Percentiles rank a stretch among this genome's conserved stretches.
phyloP scores from a whole-genome alignment of 345 rosid genomes.

The Corchorus capsularis region DNA sequence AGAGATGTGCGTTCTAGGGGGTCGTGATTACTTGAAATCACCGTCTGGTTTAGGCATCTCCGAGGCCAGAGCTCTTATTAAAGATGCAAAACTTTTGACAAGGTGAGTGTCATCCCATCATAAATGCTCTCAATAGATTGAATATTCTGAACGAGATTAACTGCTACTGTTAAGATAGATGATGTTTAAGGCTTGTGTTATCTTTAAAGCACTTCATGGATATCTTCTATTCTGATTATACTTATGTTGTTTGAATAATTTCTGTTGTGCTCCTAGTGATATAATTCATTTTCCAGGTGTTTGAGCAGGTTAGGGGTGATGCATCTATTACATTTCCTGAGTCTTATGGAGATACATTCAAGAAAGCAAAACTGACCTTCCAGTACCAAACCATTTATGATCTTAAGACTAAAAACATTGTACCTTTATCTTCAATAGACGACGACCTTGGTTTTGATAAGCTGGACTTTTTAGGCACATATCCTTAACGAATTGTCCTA shows the following conservation, averaged over 20 bases:
- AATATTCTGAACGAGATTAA: too few species aligned
- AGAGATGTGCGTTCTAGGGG: slow-evolving; percentile 97
- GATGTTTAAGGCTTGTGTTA: not conserved
- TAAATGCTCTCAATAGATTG: not conserved
- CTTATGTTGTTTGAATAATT: slow-evolving; percentile 1
- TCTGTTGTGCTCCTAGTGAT: slow-evolving; percentile 19
- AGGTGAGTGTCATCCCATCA: slow-evolving; percentile 42
- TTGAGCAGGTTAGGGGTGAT: slow-evolving; percentile 84
- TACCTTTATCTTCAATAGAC: slow-evolving; percentile 54
- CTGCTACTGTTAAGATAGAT: not conserved
- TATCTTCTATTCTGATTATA: not conserved
- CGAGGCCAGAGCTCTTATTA: slow-evolving; percentile 83
- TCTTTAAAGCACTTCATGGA: slow-evolving; percentile 2
- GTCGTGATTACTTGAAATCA: slow-evolving; percentile 93
- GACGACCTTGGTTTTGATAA: slow-evolving; percentile 44
- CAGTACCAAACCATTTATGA: slow-evolving; percentile 90
- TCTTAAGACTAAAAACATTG: slow-evolving; percentile 50
- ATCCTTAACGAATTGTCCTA: slow-evolving; percentile 57
- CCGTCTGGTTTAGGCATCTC: slow-evolving; percentile 79
- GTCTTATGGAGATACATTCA: slow-evolving; percentile 79
- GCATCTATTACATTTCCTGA: slow-evolving; percentile 76
- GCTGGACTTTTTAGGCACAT: slow-evolving; percentile 88
- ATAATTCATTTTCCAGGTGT: slow-evolving; percentile 51
- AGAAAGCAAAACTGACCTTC: slow-evolving; percentile 83
- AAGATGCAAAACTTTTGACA: slow-evolving; percentile 78